Evolutionary conservation across 2,329 filamentous ascomycete species (phyloP), one percentile per base, ranked within the genome.

Genomic region (Pestalotiopsis sp.): DNA sequence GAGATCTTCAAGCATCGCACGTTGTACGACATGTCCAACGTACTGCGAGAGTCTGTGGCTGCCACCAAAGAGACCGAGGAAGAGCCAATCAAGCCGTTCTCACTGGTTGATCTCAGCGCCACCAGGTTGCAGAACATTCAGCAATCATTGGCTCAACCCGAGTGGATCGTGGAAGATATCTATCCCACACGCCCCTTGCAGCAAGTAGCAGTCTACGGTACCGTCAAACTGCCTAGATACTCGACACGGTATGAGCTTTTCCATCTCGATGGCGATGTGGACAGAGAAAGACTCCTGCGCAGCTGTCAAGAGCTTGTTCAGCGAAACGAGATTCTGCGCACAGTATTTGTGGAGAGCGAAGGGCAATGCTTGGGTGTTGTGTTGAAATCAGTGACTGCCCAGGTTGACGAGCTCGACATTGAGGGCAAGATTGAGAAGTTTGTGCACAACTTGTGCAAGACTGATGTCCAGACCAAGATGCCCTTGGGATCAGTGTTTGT

Each of bases 181-280:
- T 81, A 90, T 2, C 90, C 89, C 2, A 83, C 86, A 1, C 84
- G 88, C 0, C 88, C 88, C 3, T 80, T 90, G 2, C 89, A 91
- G 72, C 82, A 86, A 52, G 81, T 90, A 23, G 89, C 89, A 14
- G 84, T 92, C 56, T 82, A 81, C 69, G 88, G 84, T 25, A 91
- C 89, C 0, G 82, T 87, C 1, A 79, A 86, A 17, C 78, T 84
- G 2, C 89, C 89, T 3, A 85, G 90, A 2, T 91, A 87, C 74
- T 91, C 89, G 0, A 79, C 88, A 1, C 87, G 89, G 14, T 92
- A 93, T 74, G 89, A 89, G 70, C 82, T 90, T 69, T 88, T 92
- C 77, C 88, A 88, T 77, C 86, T 92, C 66, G 83, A 88, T 27
- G 83, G 81, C 0, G 70, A 73, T 0, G 79, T 91, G 13, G 80